Evolutionary conservation across 164 flowering plant species (phyloP).

Genomic region (Macadamia tetraphylla): DNA sequence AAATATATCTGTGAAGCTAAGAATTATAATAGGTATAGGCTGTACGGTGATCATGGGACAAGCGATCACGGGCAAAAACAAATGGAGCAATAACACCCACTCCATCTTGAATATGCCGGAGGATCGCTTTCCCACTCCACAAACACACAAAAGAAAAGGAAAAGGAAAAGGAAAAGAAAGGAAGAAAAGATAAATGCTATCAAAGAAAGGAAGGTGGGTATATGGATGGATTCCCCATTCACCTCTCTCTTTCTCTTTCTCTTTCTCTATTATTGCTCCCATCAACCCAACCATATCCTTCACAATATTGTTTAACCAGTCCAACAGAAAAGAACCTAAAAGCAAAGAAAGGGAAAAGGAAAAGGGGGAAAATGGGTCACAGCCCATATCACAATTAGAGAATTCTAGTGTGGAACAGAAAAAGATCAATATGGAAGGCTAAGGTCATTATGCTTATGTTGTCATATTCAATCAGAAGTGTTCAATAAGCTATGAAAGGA

Average conservation of each 20-base stretch:
- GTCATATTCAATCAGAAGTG: slow-evolving; percentile 8
- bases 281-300: slow-evolving; percentile 24
- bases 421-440: slow-evolving; percentile 1
- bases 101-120: background rate
- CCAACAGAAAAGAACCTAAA: slow-evolving; percentile 13
- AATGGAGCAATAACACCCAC: background rate
- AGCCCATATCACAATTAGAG: slow-evolving; percentile 5
- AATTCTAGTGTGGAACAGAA: background rate
- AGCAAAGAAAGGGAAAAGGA: background rate
- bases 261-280: slow-evolving; percentile 32
- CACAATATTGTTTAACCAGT: slow-evolving; percentile 16
- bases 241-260: slow-evolving; percentile 6
- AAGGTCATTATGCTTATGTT: slow-evolving; percentile 7
- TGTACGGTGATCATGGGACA: background rate
- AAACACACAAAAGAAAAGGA: background rate
- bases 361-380: slow-evolving; percentile 4
- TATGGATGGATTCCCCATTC: slow-evolving; percentile 14
- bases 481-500: background rate
- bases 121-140: background rate
- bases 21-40: background rate
- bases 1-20: background rate
- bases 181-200: slow-evolving; percentile 3
- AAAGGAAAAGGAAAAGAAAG: background rate
- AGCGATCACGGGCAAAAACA: slow-evolving; percentile 1
- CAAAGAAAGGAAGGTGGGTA: slow-evolving; percentile 5